phyloP scores from a whole-genome alignment of 257 asterid species.

The Rubia yunnanensis region DNA sequence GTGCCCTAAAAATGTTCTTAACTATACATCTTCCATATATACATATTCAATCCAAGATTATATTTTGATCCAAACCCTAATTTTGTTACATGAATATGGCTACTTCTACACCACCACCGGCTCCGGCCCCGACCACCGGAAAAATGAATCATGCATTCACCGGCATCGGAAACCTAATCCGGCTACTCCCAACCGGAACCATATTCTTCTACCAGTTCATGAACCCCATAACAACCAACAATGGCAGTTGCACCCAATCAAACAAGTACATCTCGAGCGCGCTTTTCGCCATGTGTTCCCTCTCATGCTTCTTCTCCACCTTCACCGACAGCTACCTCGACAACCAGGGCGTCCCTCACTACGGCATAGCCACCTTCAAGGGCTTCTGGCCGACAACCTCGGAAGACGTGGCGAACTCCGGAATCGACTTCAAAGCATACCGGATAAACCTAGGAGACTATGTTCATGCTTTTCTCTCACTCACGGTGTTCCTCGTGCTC shows the following conservation, averaged over 20 bases:
- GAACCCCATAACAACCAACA: conserved; percentile 71
- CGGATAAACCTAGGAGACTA: conserved; percentile 53
- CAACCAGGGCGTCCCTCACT: conserved; percentile 35
- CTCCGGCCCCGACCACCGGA: neutral
- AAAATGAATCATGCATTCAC: conserved; percentile 26
- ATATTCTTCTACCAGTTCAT: conserved; percentile 61
- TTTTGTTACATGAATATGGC: too few species aligned
- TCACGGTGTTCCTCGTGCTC: conserved; percentile 47
- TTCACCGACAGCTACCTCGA: conserved; percentile 76
- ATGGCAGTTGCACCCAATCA: conserved; percentile 46
- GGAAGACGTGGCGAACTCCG: neutral
- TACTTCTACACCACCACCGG: too few species aligned
- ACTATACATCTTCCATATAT: neutral
- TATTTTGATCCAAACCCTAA: too few species aligned
- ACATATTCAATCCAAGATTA: neutral
- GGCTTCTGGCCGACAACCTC: conserved; percentile 59
- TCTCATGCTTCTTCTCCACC: conserved; percentile 59
- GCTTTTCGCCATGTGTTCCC: conserved; percentile 34
- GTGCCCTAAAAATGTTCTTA: neutral
- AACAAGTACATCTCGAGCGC: conserved; percentile 48
- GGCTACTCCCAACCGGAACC: conserved; percentile 66
- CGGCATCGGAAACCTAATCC: conserved; percentile 57
- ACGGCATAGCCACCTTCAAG: conserved; percentile 55
- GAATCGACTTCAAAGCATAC: conserved; percentile 34
- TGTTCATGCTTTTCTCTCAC: conserved; percentile 47